A percentile compares a stretch with the other conserved stretches of the same genome.
phyloP scores from a whole-genome alignment of 2,329 filamentous ascomycete genomes.

The Stemphylium beticola region DNA sequence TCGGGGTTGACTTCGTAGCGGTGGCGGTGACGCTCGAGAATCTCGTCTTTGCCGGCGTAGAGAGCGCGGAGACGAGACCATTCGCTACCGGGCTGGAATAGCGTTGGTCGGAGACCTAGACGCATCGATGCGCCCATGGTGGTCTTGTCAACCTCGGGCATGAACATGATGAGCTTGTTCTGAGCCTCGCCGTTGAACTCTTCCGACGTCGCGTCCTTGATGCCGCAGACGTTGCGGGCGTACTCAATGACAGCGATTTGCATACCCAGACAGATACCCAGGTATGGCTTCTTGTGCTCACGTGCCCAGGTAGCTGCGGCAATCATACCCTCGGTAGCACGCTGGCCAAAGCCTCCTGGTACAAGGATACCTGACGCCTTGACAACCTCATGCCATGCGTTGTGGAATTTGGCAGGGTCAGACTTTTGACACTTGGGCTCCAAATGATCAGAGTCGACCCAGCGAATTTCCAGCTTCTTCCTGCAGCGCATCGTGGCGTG shows the following conservation, averaged over 20 bases:
- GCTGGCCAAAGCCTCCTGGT: conserved; percentile 79
- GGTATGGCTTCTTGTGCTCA: conserved; percentile 77
- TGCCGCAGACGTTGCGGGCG: conserved; percentile 75
- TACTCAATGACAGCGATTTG: conserved; percentile 92
- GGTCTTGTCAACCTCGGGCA: conserved; percentile 84
- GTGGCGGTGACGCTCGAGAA: conserved; percentile 80
- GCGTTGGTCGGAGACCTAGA: conserved; percentile 74
- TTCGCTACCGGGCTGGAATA: conserved; percentile 77
- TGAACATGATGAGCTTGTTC: conserved; percentile 80
- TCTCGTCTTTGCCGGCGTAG: conserved; percentile 63
- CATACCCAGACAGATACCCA: conserved; percentile 92
- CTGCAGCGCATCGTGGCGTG: conserved; percentile 88
- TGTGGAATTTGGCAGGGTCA: conserved; percentile 77
- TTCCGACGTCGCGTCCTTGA: conserved; percentile 62
- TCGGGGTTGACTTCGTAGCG: conserved; percentile 90
- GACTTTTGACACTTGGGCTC: conserved; percentile 68
- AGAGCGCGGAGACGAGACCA: conserved; percentile 79
- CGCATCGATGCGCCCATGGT: conserved; percentile 88
- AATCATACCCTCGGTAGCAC: conserved; percentile 92
- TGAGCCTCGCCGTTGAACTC: conserved; percentile 66
- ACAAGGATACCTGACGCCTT: conserved; percentile 72
- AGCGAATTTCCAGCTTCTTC: conserved; percentile 78
- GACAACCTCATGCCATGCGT: conserved; percentile 82
- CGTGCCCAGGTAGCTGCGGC: conserved; percentile 85
- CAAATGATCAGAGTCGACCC: conserved; percentile 84